These are phyloP conservation scores for Cyberlindnera galapagoensis DNA, from an alignment of 805 yeast species.

Conservation along the genomic window DNA sequence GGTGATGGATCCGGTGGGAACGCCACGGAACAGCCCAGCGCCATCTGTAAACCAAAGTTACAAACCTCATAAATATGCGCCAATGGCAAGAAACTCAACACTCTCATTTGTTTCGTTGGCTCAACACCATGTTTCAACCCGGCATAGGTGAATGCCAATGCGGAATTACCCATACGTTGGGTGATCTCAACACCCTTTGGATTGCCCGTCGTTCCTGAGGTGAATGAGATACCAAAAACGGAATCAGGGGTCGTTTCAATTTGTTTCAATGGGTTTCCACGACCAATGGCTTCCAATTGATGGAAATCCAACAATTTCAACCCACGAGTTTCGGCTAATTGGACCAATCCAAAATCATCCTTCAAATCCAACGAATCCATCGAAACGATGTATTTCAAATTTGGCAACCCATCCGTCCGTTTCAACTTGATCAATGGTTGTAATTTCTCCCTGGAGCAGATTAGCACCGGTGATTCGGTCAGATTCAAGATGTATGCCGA, in stretches of 20 bases:
- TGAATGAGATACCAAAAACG: slow-evolving; percentile 49
- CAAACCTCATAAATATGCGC: slow-evolving; percentile 57
- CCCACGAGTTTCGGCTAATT: slow-evolving; percentile 17
- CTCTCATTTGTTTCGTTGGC: slow-evolving; percentile 22
- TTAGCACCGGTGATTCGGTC: slow-evolving; percentile 46
- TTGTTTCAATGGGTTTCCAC: slow-evolving; percentile 29
- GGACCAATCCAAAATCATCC: slow-evolving; percentile 20
- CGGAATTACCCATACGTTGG: slow-evolving; percentile 38
- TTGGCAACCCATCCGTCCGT: slow-evolving; percentile 20
- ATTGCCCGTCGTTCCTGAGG: slow-evolving; percentile 61
- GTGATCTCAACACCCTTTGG: slow-evolving; percentile 55
- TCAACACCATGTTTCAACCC: slow-evolving; percentile 5
- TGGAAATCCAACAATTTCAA: slow-evolving; percentile 31
- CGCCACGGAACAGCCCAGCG: slow-evolving; percentile 36
- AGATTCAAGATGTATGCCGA: slow-evolving; percentile 44
- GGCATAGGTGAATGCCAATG: slow-evolving; percentile 24
- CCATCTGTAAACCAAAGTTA: slow-evolving; percentile 26
- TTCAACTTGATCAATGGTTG: slow-evolving; percentile 35
- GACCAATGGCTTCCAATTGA: slow-evolving; percentile 29
- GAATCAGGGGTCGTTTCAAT: slow-evolving; percentile 31
- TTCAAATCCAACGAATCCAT: slow-evolving; percentile 35
- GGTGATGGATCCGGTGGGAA: slow-evolving; percentile 42
- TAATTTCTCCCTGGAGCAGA: slow-evolving; percentile 41
- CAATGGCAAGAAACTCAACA: slow-evolving; percentile 42
- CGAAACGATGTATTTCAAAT: slow-evolving; percentile 38